These are phyloP conservation scores for Penicillium salamii DNA, from an alignment of 495 filamentous ascomycete genomes.

Conservation along the genomic window DNA sequence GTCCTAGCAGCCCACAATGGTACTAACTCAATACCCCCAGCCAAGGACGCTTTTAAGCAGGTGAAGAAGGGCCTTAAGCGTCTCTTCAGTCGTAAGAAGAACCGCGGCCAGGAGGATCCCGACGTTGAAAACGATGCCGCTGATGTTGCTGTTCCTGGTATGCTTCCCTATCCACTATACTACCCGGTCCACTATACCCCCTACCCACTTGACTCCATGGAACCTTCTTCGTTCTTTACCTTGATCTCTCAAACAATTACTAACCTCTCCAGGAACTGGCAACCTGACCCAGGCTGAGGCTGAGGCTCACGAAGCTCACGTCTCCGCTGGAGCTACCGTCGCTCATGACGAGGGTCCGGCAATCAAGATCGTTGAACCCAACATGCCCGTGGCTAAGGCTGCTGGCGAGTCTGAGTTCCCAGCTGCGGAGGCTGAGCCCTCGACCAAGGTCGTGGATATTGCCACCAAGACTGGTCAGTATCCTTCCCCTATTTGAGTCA, in stretches of 20 bases:
- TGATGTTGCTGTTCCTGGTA: neutral
- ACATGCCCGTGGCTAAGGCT: neutral
- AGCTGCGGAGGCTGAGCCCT: neutral
- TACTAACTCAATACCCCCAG: neutral
- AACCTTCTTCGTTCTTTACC: too few relatives aligned
- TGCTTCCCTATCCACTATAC: too few relatives aligned
- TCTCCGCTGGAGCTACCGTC: too few relatives aligned
- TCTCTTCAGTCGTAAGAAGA: constrained; percentile 5
- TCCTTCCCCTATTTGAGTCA: neutral
- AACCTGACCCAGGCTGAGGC: too few relatives aligned
- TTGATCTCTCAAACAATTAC: too few relatives aligned
- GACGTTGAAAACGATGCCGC: neutral
- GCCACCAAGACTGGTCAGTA: constrained; percentile 19
- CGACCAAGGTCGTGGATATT: constrained; percentile 5
- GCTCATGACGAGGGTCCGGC: neutral
- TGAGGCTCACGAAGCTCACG: too few relatives aligned
- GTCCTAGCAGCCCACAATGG: neutral
- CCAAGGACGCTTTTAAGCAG: constrained; percentile 2
- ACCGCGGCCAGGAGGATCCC: neutral
- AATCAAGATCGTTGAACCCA: too few relatives aligned
- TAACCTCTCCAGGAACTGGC: too few relatives aligned
- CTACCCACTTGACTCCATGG: too few relatives aligned
- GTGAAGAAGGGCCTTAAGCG: constrained; percentile 11
- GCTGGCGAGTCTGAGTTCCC: neutral
- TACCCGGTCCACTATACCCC: neutral